Evolutionary conservation across 1,139 yeast species (phyloP), one percentile per base, ranked within the genome.

Genomic region (Suhomyces anneliseae): DNA sequence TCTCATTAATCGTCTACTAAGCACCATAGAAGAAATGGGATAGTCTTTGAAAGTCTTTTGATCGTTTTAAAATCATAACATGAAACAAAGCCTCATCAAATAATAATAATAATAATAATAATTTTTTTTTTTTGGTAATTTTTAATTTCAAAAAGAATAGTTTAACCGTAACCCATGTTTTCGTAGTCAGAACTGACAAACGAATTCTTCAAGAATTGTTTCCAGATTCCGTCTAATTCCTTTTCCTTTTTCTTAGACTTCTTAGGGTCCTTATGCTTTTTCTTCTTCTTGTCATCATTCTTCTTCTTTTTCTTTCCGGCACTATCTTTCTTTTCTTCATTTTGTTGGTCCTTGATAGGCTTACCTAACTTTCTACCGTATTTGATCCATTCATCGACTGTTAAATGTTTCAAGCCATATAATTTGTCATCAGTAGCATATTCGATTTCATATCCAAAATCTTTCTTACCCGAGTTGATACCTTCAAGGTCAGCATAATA

Each of bases 171-270:
- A 7, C 73, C 74, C 60, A 64, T 64, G 49, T 81, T 74, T 58
- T 82, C 84, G 61, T 86, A 87, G 29, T 83, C 85, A 9, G 87
- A 75, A 50, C 81, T 76, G 11, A 83, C 79, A 62, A 87, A 87
- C 0, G 87, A 82, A 55, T 82, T 70, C 44, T 70, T 67, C 51
- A 79, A 61, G 57, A 67, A 81, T 10, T 54, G 50, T 7, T 63
- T 44, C 85, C 85, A 81, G 24, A 79, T 54, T 34, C 56, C 54
- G 12, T 68, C 62, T 38, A 65, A 57, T 44, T 60, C 49, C 31
- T 53, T 58, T 42, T 44, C 33, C 37, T 49, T 44, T 31, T 47
- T 48, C 53, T 46, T 59, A 50, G 9, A 42, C 41, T 50, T 51
- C 24, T 45, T 54, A 9, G 15, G 39, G 8, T 36, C 38, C 27